Evolutionary conservation across 179 eudicot species (phyloP).

Genomic region (Amaranthus tricolor): DNA sequence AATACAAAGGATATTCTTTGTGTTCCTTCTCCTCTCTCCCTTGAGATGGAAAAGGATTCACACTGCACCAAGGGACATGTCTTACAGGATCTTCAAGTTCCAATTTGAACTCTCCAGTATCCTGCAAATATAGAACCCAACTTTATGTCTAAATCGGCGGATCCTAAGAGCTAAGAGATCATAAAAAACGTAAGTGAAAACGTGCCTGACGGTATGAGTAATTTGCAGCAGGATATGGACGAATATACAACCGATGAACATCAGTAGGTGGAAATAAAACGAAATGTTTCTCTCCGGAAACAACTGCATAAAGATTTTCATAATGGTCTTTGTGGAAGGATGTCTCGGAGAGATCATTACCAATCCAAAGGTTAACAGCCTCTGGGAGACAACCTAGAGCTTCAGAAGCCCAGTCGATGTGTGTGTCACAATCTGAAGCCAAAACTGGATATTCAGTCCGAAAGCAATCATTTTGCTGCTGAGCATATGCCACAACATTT

Average conservation of each 20-base stretch:
- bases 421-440: slow-evolving; percentile 57
- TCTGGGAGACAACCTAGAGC: slow-evolving; percentile 81
- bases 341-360: slow-evolving; percentile 60
- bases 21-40: slow-evolving; percentile 46
- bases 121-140: slow-evolving; percentile 37
- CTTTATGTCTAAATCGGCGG: neutral
- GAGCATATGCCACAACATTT: slow-evolving; percentile 66
- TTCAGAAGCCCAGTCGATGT: slow-evolving; percentile 79
- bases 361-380: slow-evolving; percentile 95
- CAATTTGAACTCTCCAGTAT: slow-evolving; percentile 56
- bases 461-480: slow-evolving; percentile 92
- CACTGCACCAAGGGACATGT: slow-evolving; percentile 91
- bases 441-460: slow-evolving; percentile 58
- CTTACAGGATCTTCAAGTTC: slow-evolving; percentile 74
- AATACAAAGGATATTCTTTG: slow-evolving; percentile 66
- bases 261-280: slow-evolving; percentile 92
- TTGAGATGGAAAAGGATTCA: slow-evolving; percentile 71
- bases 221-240: slow-evolving; percentile 69
- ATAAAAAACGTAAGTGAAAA: neutral
- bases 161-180: neutral
- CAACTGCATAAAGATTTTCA: slow-evolving; percentile 85
- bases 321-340: slow-evolving; percentile 95
- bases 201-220: slow-evolving; percentile 58
- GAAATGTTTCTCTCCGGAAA: slow-evolving; percentile 86
- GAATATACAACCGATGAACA: slow-evolving; percentile 82